Percentiles rank a stretch among this genome's conserved stretches.
These are phyloP conservation scores for Pyrenochaeta sp. DNA, from an alignment of 2,329 filamentous ascomycete species.

Conservation along the genomic window DNA sequence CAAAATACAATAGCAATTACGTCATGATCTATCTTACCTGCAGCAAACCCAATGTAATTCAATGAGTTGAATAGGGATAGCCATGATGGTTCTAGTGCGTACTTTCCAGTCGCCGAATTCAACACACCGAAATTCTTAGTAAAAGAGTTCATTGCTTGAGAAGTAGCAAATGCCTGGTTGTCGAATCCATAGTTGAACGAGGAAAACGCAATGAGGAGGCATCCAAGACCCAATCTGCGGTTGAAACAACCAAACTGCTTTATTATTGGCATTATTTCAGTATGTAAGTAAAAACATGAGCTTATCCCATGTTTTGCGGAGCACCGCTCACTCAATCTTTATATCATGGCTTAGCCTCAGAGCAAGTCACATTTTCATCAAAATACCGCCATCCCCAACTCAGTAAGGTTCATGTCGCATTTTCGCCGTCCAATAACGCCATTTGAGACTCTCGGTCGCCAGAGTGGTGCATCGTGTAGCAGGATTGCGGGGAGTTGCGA, in stretches of 20 bases:
- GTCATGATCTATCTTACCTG: slow-evolving; percentile 1
- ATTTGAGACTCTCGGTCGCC: not conserved
- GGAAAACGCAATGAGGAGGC: slow-evolving; percentile 8
- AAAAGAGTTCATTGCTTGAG: slow-evolving; percentile 13
- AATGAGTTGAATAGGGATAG: slow-evolving; percentile 12
- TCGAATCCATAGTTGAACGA: slow-evolving; percentile 18
- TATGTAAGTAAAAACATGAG: not conserved
- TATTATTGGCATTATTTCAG: not conserved
- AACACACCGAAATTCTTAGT: slow-evolving; percentile 4
- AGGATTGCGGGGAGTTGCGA: no score
- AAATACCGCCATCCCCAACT: not conserved
- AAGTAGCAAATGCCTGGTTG: slow-evolving; percentile 12
- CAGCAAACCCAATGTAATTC: slow-evolving; percentile 10
- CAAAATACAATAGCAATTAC: slow-evolving; percentile 34
- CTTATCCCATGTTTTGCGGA: not conserved
- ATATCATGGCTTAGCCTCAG: not conserved
- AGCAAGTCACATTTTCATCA: not conserved
- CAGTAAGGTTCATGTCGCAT: not conserved
- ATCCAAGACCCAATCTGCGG: not conserved
- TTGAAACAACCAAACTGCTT: slow-evolving; percentile 2
- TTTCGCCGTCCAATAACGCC: not conserved
- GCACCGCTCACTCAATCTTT: not conserved
- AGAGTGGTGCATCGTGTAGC: no score
- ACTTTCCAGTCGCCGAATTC: not conserved
- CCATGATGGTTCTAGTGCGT: slow-evolving; percentile 9